Conservation (phyloP, 352 stramenopile species). For the Phytophthora niederhauseri region DNA sequence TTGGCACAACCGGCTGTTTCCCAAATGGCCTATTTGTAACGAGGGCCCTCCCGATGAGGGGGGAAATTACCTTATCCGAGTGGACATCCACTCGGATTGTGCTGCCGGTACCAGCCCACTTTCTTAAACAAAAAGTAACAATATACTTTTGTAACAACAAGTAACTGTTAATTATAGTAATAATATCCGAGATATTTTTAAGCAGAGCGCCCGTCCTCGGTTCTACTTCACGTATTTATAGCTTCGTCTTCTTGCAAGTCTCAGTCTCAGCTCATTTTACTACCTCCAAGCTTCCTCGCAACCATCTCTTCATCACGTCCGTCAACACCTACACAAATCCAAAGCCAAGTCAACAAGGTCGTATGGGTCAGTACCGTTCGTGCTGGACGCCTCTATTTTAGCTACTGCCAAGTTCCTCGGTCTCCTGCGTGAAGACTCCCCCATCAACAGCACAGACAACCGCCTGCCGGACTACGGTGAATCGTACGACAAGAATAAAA, state of each 20-base stretch:
- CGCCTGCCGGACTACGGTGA: neutral
- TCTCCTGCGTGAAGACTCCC: neutral
- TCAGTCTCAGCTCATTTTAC: neutral
- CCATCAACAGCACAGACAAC: neutral
- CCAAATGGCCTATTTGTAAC: no score
- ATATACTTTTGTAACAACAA: neutral
- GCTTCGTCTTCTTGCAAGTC: neutral
- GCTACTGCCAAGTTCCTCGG: neutral
- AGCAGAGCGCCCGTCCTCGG: neutral
- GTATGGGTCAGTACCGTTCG: neutral
- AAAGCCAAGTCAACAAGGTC: neutral
- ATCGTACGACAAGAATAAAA: neutral
- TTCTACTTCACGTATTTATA: neutral
- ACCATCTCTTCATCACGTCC: neutral
- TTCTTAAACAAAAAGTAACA: neutral
- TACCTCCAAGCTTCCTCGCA: neutral
- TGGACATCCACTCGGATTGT: neutral
- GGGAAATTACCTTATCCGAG: neutral
- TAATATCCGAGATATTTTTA: neutral
- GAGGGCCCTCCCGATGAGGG: no score
- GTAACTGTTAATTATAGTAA: neutral
- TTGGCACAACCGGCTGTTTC: no score
- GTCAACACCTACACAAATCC: neutral
- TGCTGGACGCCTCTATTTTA: neutral
- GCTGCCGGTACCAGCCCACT: neutral